A percentile compares a stretch with the other conserved stretches of the same genome.
phyloP scores from a whole-genome alignment of 805 yeast genomes.

The Lachancea lanzarotensis region DNA sequence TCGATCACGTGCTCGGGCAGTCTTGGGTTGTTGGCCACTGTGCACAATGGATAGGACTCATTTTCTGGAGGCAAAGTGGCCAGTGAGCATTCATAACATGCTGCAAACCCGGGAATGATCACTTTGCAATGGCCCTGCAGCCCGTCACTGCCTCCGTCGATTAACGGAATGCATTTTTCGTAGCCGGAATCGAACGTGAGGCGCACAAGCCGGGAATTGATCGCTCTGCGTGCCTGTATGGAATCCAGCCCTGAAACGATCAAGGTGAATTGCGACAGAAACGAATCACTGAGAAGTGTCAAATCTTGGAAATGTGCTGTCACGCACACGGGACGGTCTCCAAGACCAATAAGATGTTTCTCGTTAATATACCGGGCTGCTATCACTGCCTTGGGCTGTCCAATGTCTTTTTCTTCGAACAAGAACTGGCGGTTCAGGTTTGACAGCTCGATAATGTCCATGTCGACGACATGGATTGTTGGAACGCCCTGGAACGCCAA shows the following conservation, averaged over 20 bases:
- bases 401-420: conserved; percentile 75
- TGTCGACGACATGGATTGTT: conserved; percentile 77
- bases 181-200: conserved; percentile 51
- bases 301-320: conserved; percentile 60
- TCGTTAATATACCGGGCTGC: conserved; percentile 58
- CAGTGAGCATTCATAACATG: conserved; percentile 90
- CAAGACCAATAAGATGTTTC: conserved; percentile 9
- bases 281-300: conserved; percentile 54
- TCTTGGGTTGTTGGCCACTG: conserved; percentile 91
- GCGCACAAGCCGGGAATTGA: conserved; percentile 61
- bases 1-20: conserved; percentile 92
- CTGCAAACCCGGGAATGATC: conserved; percentile 74
- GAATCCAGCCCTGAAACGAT: conserved; percentile 86
- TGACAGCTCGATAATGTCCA: conserved; percentile 88
- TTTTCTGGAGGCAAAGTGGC: conserved; percentile 56
- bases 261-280: conserved; percentile 60
- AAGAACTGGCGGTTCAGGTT: conserved; percentile 88
- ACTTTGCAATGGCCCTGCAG: conserved; percentile 86
- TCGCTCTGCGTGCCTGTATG: conserved; percentile 87
- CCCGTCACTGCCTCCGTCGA: conserved; percentile 96
- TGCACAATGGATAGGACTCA: conserved; percentile 81
- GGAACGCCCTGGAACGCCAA: conserved; percentile 66
- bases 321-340: conserved; percentile 39
- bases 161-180: conserved; percentile 51
- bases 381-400: conserved; percentile 71